phyloP scores from a whole-genome alignment of 306 rosid genomes.

The Cucumis hystrix region DNA sequence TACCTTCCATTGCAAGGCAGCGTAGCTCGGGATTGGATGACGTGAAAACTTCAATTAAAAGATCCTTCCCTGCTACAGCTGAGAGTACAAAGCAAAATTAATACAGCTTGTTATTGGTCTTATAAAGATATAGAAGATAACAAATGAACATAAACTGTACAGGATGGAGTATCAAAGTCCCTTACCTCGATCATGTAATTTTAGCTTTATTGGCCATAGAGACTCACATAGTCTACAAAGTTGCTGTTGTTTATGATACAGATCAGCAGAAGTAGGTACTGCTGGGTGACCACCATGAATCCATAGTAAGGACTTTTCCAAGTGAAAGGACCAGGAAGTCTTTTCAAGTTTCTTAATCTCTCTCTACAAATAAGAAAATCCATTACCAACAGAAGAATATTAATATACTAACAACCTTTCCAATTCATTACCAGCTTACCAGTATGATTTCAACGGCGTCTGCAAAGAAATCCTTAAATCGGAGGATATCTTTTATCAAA shows the following conservation, averaged over 20 bases:
- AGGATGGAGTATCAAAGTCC: not conserved
- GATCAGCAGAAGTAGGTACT: conserved; percentile 41
- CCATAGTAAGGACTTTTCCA: conserved; percentile 72
- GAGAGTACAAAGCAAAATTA: not conserved
- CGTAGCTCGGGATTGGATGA: conserved; percentile 39
- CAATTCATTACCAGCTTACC: conserved; percentile 34
- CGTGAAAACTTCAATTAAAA: conserved; percentile 28
- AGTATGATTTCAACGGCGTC: conserved; percentile 33
- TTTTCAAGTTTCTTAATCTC: conserved; percentile 31
- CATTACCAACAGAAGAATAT: conserved; percentile 2
- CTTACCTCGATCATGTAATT: conserved; percentile 33
- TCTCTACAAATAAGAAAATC: conserved; percentile 20
- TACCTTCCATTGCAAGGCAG: conserved; percentile 60
- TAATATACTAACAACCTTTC: not conserved
- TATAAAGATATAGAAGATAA: not conserved
- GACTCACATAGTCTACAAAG: conserved; percentile 41
- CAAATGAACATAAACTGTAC: not conserved
- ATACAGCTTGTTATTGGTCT: not conserved
- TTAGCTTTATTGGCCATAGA: conserved; percentile 45
- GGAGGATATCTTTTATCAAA: conserved; percentile 42
- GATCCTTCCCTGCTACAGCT: conserved; percentile 20
- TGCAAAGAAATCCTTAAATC: conserved; percentile 35
- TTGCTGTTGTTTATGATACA: conserved; percentile 41
- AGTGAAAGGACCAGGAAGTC: conserved; percentile 16
- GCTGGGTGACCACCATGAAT: conserved; percentile 81